A percentile compares a stretch with the other conserved stretches of the same genome.
These are phyloP conservation scores for Geosmithia putterillii DNA, from an alignment of 2,329 filamentous ascomycete genomes.

Conservation along the genomic window DNA sequence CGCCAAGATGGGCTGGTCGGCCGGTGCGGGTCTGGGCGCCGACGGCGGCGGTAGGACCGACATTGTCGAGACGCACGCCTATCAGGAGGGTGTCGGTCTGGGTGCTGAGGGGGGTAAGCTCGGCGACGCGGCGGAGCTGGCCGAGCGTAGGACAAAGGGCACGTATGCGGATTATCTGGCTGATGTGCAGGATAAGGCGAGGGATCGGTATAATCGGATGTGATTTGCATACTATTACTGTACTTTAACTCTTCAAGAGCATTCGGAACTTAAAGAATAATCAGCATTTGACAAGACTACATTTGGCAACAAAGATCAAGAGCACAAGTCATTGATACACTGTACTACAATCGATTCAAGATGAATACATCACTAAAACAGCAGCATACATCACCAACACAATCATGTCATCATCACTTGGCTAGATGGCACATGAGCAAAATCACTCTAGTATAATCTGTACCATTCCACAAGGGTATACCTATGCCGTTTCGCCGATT, in stretches of 20 bases:
- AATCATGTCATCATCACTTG: too few relatives aligned
- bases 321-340: too few relatives aligned
- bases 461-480: too few relatives aligned
- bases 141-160: constrained; percentile 45
- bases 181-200: constrained; percentile 52
- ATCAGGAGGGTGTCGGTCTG: constrained; percentile 56
- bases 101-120: constrained; percentile 58
- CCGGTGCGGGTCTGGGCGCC: constrained; percentile 52
- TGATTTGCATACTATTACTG: constrained; percentile 1
- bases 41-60: constrained; percentile 50
- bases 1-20: constrained; percentile 62
- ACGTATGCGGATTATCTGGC: constrained; percentile 48
- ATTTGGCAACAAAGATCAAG: too few relatives aligned
- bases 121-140: constrained; percentile 54
- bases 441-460: too few relatives aligned
- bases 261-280: too few relatives aligned
- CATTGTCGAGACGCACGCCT: constrained; percentile 51
- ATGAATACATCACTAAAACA: too few relatives aligned
- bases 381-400: too few relatives aligned
- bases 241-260: not conserved
- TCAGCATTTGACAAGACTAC: too few relatives aligned
- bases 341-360: too few relatives aligned
- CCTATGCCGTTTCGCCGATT: too few relatives aligned
- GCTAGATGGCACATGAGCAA: too few relatives aligned
- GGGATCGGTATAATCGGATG: constrained; percentile 52